phyloP scores from a whole-genome alignment of 331 rosid genomes.

The Arachis monticola region DNA sequence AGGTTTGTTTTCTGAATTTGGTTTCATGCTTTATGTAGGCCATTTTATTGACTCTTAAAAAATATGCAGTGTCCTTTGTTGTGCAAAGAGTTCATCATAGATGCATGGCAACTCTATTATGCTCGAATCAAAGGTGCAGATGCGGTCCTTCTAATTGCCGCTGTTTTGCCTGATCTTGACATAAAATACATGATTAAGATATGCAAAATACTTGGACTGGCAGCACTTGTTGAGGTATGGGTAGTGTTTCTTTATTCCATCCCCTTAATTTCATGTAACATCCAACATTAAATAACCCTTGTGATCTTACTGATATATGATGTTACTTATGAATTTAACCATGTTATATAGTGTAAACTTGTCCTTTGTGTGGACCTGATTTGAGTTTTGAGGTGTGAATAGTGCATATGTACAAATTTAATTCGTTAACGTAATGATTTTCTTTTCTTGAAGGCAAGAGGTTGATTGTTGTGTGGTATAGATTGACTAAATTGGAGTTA shows the following conservation, averaged over 20 bases:
- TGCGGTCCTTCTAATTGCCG: slow-evolving; percentile 96
- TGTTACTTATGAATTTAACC: slow-evolving; percentile 24
- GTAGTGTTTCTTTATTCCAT: slow-evolving; percentile 28
- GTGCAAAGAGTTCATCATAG: slow-evolving; percentile 92
- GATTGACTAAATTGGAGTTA: neutral
- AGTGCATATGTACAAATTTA: neutral
- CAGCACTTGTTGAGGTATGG: slow-evolving; percentile 84
- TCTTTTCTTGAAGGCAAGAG: slow-evolving; percentile 17
- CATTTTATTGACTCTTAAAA: slow-evolving; percentile 41
- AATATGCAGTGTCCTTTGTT: slow-evolving; percentile 85
- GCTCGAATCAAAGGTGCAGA: slow-evolving; percentile 92
- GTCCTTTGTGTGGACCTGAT: neutral
- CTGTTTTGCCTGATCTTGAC: slow-evolving; percentile 96
- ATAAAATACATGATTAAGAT: slow-evolving; percentile 80
- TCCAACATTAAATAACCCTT: neutral
- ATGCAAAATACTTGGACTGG: slow-evolving; percentile 84
- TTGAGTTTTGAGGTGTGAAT: neutral
- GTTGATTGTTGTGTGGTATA: neutral
- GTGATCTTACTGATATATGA: slow-evolving; percentile 16
- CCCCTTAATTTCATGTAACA: neutral
- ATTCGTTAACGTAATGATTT: neutral
- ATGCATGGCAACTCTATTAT: slow-evolving; percentile 94
- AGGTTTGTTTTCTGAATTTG: slow-evolving; percentile 57
- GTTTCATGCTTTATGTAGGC: slow-evolving; percentile 35
- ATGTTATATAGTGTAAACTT: neutral